phyloP scores from a whole-genome alignment of 2,329 filamentous ascomycete species.

The Trichothecium sympodiale region DNA sequence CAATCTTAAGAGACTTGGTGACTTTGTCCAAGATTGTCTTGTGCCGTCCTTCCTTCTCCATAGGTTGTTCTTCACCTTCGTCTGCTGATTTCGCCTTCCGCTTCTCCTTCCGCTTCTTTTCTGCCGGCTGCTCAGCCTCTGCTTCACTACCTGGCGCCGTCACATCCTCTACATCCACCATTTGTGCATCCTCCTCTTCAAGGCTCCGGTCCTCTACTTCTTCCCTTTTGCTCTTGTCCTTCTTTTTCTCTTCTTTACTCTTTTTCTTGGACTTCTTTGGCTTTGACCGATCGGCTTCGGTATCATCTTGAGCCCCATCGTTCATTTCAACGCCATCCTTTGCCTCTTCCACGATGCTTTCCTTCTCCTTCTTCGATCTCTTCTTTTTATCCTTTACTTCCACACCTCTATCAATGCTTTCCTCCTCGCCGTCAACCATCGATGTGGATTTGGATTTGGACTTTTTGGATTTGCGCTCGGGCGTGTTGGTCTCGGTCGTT shows the following conservation, averaged over 20 bases:
- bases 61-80: slow-evolving; percentile 14
- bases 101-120: slow-evolving; percentile 19
- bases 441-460: too few relatives aligned
- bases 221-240: slow-evolving; percentile 9
- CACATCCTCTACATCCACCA: background rate
- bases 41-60: slow-evolving; percentile 25
- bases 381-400: slow-evolving; percentile 1
- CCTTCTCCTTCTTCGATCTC: slow-evolving; percentile 21
- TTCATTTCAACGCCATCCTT: too few relatives aligned
- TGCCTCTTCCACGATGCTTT: background rate
- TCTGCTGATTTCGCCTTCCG: slow-evolving; percentile 9
- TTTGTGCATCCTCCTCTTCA: slow-evolving; percentile 4
- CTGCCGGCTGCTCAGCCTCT: slow-evolving; percentile 7
- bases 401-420: slow-evolving; percentile 3
- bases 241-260: slow-evolving; percentile 11
- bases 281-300: slow-evolving; percentile 14
- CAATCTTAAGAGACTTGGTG: slow-evolving; percentile 40
- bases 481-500: too few relatives aligned
- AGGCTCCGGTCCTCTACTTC: slow-evolving; percentile 8
- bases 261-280: slow-evolving; percentile 14
- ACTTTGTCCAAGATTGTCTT: slow-evolving; percentile 44
- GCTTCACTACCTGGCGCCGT: background rate
- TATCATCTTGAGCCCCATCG: slow-evolving; percentile 11
- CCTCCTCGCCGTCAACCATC: background rate
- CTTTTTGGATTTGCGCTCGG: too few relatives aligned